Percentiles rank a stretch among this genome's conserved stretches.
Conservation (phyloP, 2,329 filamentous ascomycete genomes). For the Lachnellula arida region DNA sequence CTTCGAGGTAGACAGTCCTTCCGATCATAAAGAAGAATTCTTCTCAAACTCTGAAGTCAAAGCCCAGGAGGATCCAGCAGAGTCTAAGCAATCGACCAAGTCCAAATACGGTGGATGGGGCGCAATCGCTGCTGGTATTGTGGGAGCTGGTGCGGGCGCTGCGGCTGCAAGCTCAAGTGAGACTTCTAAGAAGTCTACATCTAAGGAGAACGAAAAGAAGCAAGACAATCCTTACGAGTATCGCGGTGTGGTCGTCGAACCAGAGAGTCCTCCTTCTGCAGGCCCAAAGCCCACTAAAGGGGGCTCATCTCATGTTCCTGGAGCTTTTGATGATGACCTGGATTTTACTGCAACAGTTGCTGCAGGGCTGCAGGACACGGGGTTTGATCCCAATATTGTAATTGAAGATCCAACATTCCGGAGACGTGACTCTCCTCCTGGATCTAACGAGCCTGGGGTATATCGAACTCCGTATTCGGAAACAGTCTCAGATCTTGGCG, state of each 20-base stretch:
- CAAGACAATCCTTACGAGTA: slow-evolving; percentile 16
- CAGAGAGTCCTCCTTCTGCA: slow-evolving; percentile 40
- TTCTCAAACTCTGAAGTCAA: slow-evolving; percentile 17
- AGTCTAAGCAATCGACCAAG: slow-evolving; percentile 15
- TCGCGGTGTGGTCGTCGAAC: slow-evolving; percentile 23
- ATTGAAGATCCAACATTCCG: slow-evolving; percentile 61
- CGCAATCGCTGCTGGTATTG: slow-evolving; percentile 46
- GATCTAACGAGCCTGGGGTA: slow-evolving; percentile 46
- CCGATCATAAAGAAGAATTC: slow-evolving; percentile 33
- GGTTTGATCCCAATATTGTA: slow-evolving; percentile 67
- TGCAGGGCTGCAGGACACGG: slow-evolving; percentile 62
- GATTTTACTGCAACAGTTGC: slow-evolving; percentile 67
- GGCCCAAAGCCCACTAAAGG: slow-evolving; percentile 51
- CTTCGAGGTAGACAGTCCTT: slow-evolving; percentile 57
- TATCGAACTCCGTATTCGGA: slow-evolving; percentile 49
- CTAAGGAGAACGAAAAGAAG: slow-evolving; percentile 4
- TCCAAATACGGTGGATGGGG: slow-evolving; percentile 41
- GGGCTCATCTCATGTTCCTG: slow-evolving; percentile 50
- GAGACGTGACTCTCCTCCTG: slow-evolving; percentile 58
- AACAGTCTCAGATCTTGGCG: slow-evolving; percentile 40
- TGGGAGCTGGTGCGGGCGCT: slow-evolving; percentile 36
- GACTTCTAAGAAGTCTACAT: slow-evolving; percentile 12
- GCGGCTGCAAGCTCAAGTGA: slow-evolving; percentile 24
- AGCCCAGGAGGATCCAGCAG: slow-evolving; percentile 33
- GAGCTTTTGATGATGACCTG: slow-evolving; percentile 61